A percentile compares a stretch with the other conserved stretches of the same genome.
Conservation (phyloP, 2,329 filamentous ascomycete genomes). For the Parafenestella ontariensis region DNA sequence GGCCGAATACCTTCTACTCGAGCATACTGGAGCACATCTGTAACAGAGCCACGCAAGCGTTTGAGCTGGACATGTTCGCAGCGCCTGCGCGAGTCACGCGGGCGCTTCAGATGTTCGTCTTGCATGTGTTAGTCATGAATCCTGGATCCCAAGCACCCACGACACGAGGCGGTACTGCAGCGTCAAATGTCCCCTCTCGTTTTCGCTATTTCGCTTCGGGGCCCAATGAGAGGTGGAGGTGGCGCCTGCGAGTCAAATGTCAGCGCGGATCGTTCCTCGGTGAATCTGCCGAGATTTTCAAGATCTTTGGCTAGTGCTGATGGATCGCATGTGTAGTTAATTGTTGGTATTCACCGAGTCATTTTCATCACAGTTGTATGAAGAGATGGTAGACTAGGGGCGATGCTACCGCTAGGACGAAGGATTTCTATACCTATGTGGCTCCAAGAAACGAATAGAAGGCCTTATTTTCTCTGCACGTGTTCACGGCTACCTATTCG, state of each 20-base stretch:
- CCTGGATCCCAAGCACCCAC: not conserved
- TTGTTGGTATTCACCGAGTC: too few species aligned
- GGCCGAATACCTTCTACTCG: not conserved
- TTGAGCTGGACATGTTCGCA: conserved; percentile 2
- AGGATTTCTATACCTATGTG: not conserved
- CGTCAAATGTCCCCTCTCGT: conserved; percentile 17
- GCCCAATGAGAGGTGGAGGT: conserved; percentile 10
- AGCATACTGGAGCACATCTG: too few species aligned
- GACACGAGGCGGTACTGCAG: conserved; percentile 1
- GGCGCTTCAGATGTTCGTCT: too few species aligned
- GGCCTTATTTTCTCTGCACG: too few species aligned
- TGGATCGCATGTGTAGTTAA: not conserved
- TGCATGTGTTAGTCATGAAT: not conserved
- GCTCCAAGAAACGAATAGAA: too few species aligned
- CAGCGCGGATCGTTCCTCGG: conserved; percentile 13
- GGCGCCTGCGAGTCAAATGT: conserved; percentile 15
- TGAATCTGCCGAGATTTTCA: not conserved
- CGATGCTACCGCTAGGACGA: too few species aligned
- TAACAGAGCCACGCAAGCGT: conserved; percentile 19
- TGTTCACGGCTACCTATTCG: too few species aligned
- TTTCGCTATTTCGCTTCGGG: conserved; percentile 23
- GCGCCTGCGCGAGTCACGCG: conserved; percentile 5
- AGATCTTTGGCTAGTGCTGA: not conserved
- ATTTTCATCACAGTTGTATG: too few species aligned
- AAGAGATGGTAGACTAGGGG: too few species aligned